phyloP scores from a whole-genome alignment of 192 early-diverging fungal species.

The Coemansia sp. region DNA sequence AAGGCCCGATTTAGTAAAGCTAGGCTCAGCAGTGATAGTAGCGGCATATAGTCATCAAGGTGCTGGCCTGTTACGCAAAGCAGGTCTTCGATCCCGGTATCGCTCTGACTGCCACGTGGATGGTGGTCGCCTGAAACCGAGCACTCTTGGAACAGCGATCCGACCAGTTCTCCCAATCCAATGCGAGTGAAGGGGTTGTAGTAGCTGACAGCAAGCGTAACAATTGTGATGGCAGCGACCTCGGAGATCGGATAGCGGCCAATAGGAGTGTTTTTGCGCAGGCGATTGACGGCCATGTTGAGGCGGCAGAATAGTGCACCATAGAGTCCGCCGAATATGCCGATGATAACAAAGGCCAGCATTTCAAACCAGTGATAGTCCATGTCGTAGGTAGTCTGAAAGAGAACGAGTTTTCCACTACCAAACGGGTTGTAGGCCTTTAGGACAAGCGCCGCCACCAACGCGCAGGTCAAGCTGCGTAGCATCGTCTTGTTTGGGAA shows the following conservation, averaged over 20 bases:
- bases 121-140: conserved; percentile 28
- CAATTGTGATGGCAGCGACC: conserved; percentile 64
- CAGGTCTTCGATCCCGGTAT: conserved; percentile 59
- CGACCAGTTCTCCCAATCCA: conserved; percentile 81
- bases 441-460: conserved; percentile 56
- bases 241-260: conserved; percentile 72
- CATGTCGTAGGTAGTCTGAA: conserved; percentile 64
- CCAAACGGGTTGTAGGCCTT: conserved; percentile 62
- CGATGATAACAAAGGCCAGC: conserved; percentile 64
- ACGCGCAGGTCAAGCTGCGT: conserved; percentile 68
- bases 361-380: conserved; percentile 76
- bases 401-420: conserved; percentile 58
- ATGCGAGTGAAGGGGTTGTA: conserved; percentile 84
- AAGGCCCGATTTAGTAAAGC: conserved; percentile 49
- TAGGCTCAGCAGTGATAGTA: conserved; percentile 47
- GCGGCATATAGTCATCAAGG: conserved; percentile 41
- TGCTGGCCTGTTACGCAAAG: conserved; percentile 58
- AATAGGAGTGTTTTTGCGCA: conserved; percentile 75
- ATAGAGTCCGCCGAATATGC: conserved; percentile 75
- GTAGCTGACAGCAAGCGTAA: conserved; percentile 78
- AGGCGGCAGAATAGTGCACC: conserved; percentile 79
- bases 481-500: conserved; percentile 66
- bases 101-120: conserved; percentile 26
- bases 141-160: conserved; percentile 90
- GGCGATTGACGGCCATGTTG: conserved; percentile 65